A percentile compares a stretch with the other conserved stretches of the same genome.
These are phyloP conservation scores for Acidomyces sp. DNA, from an alignment of 495 filamentous ascomycete genomes.

Conservation along the genomic window DNA sequence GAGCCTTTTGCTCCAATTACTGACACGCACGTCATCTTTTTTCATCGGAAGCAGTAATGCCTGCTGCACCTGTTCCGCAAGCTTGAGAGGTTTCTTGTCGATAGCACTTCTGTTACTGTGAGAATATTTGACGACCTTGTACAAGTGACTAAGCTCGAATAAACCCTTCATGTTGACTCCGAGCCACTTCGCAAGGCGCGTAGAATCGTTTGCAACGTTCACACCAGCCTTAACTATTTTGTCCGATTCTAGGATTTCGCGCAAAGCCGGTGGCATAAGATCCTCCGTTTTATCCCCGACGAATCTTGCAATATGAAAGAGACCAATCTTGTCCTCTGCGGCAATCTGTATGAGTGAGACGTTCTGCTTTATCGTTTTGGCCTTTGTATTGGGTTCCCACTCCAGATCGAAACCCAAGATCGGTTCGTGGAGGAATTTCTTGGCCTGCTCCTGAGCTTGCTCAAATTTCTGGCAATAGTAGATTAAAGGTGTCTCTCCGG, in stretches of 20 bases:
- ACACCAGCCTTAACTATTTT: slow-evolving; percentile 75
- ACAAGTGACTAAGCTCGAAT: slow-evolving; percentile 30
- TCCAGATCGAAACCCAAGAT: slow-evolving; percentile 32
- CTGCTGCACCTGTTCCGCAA: slow-evolving; percentile 24
- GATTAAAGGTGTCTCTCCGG: slow-evolving; percentile 17
- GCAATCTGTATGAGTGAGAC: slow-evolving; percentile 30
- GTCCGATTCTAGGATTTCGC: slow-evolving; percentile 57
- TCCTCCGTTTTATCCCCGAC: slow-evolving; percentile 21
- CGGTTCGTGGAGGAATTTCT: slow-evolving; percentile 24
- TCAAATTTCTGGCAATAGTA: slow-evolving; percentile 26
- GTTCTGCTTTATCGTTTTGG: slow-evolving; percentile 24
- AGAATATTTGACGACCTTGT: slow-evolving; percentile 27
- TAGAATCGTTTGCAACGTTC: slow-evolving; percentile 67
- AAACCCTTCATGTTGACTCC: slow-evolving; percentile 19
- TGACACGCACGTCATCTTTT: slow-evolving; percentile 27
- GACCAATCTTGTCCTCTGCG: slow-evolving; percentile 26
- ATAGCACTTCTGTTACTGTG: slow-evolving; percentile 8
- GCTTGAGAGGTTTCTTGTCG: slow-evolving; percentile 20
- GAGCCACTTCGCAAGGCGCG: slow-evolving; percentile 23
- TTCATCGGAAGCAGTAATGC: slow-evolving; percentile 26
- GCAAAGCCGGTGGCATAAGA: slow-evolving; percentile 24
- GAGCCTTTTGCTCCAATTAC: slow-evolving; percentile 26
- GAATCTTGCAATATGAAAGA: slow-evolving; percentile 27
- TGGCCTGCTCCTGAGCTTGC: slow-evolving; percentile 21
- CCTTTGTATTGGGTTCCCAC: slow-evolving; percentile 22